These are phyloP conservation scores for Saprolegnia parasitica DNA, from an alignment of 352 stramenopile genomes.

Conservation along the genomic window DNA sequence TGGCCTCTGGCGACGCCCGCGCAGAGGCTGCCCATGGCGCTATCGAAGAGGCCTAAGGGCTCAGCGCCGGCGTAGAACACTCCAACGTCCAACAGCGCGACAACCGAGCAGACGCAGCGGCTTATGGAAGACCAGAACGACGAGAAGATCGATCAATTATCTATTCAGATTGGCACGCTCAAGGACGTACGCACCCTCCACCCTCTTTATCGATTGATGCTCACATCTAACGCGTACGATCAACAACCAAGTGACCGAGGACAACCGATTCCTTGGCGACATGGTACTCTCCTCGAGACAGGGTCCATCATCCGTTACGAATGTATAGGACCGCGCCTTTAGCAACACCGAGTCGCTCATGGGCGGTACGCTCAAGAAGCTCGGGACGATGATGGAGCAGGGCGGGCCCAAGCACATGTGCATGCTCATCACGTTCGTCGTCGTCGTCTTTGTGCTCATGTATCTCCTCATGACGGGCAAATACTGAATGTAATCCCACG, in stretches of 20 bases:
- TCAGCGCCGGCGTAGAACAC: constrained; percentile 12
- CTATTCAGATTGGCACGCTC: constrained; percentile 79
- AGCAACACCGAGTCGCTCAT: constrained; percentile 79
- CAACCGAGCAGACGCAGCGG: constrained; percentile 66
- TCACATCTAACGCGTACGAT: constrained; percentile 56
- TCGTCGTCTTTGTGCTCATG: constrained; percentile 80
- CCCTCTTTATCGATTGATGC: constrained; percentile 10
- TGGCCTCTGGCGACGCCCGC: not conserved
- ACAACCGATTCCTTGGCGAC: constrained; percentile 76
- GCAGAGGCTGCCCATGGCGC: too few species aligned
- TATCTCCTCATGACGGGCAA: constrained; percentile 45
- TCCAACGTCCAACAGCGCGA: constrained; percentile 29
- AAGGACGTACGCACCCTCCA: constrained; percentile 55
- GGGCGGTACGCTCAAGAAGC: constrained; percentile 79
- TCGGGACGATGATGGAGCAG: constrained; percentile 83
- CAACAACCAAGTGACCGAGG: constrained; percentile 68
- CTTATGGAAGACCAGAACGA: constrained; percentile 85
- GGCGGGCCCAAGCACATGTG: constrained; percentile 86
- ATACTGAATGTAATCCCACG: too few species aligned
- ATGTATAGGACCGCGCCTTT: constrained; percentile 72
- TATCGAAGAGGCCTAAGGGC: too few species aligned
- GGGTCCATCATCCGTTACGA: not conserved
- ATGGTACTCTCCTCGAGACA: constrained; percentile 46
- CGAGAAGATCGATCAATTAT: constrained; percentile 83
- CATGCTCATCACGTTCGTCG: constrained; percentile 78